phyloP scores from a whole-genome alignment of 176 grass and related monocot genomes.

The Triticum timopheevii region DNA sequence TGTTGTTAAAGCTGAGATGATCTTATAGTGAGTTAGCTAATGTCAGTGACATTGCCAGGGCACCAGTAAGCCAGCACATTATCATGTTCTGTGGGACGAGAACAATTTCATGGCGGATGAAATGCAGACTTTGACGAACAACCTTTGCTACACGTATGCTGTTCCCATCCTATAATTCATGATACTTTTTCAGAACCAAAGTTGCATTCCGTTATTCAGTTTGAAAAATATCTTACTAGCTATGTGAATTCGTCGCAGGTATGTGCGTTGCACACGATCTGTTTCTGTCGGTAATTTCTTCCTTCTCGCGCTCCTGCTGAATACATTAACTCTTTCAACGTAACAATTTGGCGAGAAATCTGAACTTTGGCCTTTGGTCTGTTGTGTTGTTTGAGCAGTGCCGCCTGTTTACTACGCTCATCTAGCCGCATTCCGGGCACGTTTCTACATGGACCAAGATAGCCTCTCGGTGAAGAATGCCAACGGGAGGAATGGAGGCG shows the following conservation, averaged over 20 bases:
- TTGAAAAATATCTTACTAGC: neutral
- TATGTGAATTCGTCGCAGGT: constrained; percentile 32
- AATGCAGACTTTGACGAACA: constrained; percentile 77
- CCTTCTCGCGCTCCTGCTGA: neutral
- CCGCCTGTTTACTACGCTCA: constrained; percentile 73
- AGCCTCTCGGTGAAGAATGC: constrained; percentile 23
- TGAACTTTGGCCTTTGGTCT: constrained; percentile 11
- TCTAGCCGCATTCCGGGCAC: constrained; percentile 70
- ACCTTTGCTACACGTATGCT: constrained; percentile 73
- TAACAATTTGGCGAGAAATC: neutral
- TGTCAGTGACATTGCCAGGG: constrained; percentile 39
- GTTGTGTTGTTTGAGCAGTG: constrained; percentile 42
- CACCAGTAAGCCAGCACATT: constrained; percentile 63
- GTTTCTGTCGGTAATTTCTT: constrained; percentile 62
- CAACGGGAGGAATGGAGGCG: constrained; percentile 15
- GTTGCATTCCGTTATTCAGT: neutral
- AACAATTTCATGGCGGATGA: constrained; percentile 71
- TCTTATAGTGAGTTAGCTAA: neutral
- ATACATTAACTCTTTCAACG: neutral
- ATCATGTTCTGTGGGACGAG: constrained; percentile 75
- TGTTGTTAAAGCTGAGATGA: neutral
- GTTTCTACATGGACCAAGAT: constrained; percentile 70
- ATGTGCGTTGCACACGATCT: constrained; percentile 69
- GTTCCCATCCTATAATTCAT: neutral
- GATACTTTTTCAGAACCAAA: neutral